These are phyloP conservation scores for Prosopis cineraria DNA, from an alignment of 306 rosid genomes.

Conservation along the genomic window DNA sequence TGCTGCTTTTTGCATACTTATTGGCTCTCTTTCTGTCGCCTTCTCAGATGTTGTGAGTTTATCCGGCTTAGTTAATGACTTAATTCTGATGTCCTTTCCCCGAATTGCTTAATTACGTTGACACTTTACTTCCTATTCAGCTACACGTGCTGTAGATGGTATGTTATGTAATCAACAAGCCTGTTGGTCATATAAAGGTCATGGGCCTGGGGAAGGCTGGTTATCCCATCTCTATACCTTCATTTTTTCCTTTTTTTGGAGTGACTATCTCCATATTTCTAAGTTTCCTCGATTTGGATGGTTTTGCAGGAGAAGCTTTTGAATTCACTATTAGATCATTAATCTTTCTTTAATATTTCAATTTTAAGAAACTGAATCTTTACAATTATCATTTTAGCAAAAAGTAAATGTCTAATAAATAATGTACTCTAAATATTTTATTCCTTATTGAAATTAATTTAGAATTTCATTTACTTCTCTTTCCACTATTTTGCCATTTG, in stretches of 20 bases:
- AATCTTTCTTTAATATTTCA: background rate
- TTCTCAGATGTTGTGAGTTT: constrained; percentile 97
- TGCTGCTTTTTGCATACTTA: constrained; percentile 89
- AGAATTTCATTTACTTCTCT: too few species aligned
- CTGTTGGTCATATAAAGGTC: background rate
- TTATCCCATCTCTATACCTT: background rate
- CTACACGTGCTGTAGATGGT: constrained; percentile 1
- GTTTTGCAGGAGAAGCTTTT: background rate
- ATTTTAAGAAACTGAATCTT: background rate
- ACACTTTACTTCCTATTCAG: constrained; percentile 14
- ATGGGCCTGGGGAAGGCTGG: background rate
- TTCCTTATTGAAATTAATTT: too few species aligned
- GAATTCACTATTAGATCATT: background rate
- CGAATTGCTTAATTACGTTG: background rate
- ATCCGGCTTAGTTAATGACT: constrained; percentile 14
- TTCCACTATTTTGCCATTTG: too few species aligned
- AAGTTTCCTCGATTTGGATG: background rate
- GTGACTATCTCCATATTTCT: background rate
- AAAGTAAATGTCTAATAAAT: background rate
- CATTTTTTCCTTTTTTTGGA: too few species aligned
- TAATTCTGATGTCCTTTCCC: constrained; percentile 7
- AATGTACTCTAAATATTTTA: background rate
- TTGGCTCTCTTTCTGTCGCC: constrained; percentile 97
- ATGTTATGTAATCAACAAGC: background rate
- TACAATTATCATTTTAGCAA: background rate